Evolutionary conservation across 2,329 filamentous ascomycete species (phyloP).

Genomic region (Aspergillus sp.): DNA sequence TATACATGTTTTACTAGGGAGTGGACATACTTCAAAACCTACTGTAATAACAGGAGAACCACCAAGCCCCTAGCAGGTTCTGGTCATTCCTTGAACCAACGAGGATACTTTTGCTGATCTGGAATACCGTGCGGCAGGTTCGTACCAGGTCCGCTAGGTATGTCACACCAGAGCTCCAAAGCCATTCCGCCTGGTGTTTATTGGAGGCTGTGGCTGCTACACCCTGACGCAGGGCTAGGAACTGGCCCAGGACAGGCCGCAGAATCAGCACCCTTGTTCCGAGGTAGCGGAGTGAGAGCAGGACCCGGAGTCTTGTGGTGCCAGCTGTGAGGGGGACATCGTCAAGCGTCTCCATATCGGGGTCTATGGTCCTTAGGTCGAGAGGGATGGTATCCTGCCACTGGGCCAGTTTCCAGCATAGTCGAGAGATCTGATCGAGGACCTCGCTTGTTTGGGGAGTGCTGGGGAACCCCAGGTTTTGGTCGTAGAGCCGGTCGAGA

Average conservation of each 20-base stretch:
- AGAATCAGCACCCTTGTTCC: conserved; percentile 9
- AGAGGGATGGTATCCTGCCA: conserved; percentile 13
- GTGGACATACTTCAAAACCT: too few relatives aligned
- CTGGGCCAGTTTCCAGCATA: conserved; percentile 12
- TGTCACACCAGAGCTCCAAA: conserved; percentile 6
- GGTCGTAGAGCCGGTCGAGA: background rate
- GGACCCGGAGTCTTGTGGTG: conserved; percentile 9
- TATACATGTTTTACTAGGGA: too few relatives aligned
- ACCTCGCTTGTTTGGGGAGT: conserved; percentile 4
- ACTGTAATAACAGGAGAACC: conserved; percentile 18
- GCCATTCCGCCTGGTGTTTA: background rate
- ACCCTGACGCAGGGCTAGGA: background rate
- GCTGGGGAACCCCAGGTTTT: background rate
- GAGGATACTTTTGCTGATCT: conserved; percentile 14
- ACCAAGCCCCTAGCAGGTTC: conserved; percentile 16
- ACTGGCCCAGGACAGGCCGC: conserved; percentile 4
- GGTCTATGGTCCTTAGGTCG: conserved; percentile 3
- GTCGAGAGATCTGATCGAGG: conserved; percentile 6
- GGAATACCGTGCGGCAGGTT: conserved; percentile 9
- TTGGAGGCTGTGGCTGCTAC: background rate
- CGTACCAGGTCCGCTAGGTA: conserved; percentile 3
- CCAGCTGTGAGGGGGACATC: conserved; percentile 7
- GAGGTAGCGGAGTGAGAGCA: conserved; percentile 14
- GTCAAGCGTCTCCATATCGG: background rate
- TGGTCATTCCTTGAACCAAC: conserved; percentile 4